Base-by-base conservation (phyloP, 169 alveolate genomes). In the Theileria parva region DNA sequence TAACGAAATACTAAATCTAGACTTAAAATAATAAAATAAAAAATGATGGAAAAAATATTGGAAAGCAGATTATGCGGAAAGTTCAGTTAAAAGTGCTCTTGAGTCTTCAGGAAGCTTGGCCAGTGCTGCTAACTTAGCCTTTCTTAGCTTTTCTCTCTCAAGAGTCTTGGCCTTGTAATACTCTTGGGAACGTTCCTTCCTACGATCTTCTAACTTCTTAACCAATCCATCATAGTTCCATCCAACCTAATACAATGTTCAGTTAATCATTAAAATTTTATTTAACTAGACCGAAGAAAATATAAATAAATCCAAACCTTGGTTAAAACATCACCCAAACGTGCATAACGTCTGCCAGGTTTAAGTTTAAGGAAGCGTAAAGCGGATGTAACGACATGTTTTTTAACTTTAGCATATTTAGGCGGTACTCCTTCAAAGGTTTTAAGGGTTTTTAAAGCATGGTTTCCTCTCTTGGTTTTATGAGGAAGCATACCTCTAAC, bases 401-500 rank as follows among this genome's bases (percentile, higher is more conserved):
- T 95, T 91, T 96, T 95, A 84, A 84, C 94, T 77, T 95, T 94
- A 86, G 97, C 99, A 77, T 94, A 96, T 34, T 98, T 98, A 39
- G 94, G 88, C 39, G 99, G 99, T 77, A 96, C 91, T 51, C 99
- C 99, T 72, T 96, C 99, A 88, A 92, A 93, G 39, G 95, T 95
- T 92, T 95, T 96, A 44, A 98, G 94, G 69, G 98, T 92, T 53
- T 91, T 96, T 68, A 98, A 93, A 53, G 99, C 99, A 66, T 96
- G 95, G 77, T 97, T 96, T 50, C 99, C 99, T 75, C 98, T 95
- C 77, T 97, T 92, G 28, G 99, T 96, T 91, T 98, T 98, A 90
- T 98, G 99, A 19, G 99, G 99, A 71, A 97, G 84, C 99, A 98
- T 98, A 74, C 99, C 99, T 68, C 99, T 96, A 69, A 98, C 97